Percentiles rank a stretch among this genome's conserved stretches.
phyloP scores from a whole-genome alignment of 176 grass and related monocot genomes.

The Coix lacrymajobi region DNA sequence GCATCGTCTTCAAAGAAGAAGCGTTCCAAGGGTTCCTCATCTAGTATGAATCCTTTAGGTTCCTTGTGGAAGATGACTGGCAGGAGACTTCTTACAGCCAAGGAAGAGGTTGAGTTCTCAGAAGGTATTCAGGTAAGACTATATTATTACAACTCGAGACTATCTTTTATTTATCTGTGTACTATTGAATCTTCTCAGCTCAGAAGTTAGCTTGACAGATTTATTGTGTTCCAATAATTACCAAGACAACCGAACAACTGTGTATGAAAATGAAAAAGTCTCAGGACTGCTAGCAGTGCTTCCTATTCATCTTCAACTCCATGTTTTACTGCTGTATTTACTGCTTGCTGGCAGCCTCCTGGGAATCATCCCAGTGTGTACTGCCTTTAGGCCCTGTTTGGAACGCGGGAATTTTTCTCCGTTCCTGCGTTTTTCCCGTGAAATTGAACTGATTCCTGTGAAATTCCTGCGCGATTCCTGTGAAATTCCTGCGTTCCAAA shows the following conservation, averaged over 20 bases:
- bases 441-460: too few species aligned
- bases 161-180: background rate
- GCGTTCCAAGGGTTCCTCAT: slow-evolving; percentile 26
- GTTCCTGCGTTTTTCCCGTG: too few species aligned
- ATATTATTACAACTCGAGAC: background rate
- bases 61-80: slow-evolving; percentile 54
- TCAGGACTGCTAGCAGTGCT: background rate
- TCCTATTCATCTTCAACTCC: background rate
- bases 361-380: background rate
- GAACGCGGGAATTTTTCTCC: too few species aligned
- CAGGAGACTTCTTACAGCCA: slow-evolving; percentile 53
- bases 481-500: too few species aligned
- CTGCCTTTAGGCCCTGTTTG: too few species aligned
- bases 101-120: slow-evolving; percentile 60
- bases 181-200: background rate
- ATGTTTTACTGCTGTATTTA: background rate
- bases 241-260: background rate
- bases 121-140: slow-evolving; percentile 56
- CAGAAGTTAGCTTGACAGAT: background rate
- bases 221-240: background rate
- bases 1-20: slow-evolving; percentile 38
- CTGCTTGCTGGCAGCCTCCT: background rate
- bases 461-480: too few species aligned
- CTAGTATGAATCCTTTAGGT: slow-evolving; percentile 57
- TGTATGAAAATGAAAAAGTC: background rate